Conservation (phyloP, 2,329 filamentous ascomycete genomes). For the Ploettnerulaceae sp. region DNA sequence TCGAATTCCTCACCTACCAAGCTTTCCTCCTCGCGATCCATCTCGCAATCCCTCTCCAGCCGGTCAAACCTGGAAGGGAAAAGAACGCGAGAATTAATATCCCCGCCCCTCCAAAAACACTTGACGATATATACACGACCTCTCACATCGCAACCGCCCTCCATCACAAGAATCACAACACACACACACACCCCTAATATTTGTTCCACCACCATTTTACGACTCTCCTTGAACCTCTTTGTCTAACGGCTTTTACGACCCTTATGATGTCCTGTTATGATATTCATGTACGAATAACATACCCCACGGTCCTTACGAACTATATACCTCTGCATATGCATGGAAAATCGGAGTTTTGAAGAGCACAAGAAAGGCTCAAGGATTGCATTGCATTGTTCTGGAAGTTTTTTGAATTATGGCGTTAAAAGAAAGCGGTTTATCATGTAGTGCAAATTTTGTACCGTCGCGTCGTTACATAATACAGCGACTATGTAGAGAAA, state of each 20-base stretch:
- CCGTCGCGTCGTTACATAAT: slow-evolving; percentile 5
- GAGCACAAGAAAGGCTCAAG: background rate
- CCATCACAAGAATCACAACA: too few species aligned
- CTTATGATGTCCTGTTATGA: slow-evolving; percentile 29
- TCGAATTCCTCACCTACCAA: slow-evolving; percentile 24
- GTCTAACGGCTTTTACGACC: slow-evolving; percentile 26
- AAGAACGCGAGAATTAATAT: slow-evolving; percentile 31
- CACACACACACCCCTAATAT: too few species aligned
- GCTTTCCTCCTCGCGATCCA: slow-evolving; percentile 26
- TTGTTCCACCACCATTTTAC: slow-evolving; percentile 20
- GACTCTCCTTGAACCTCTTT: slow-evolving; percentile 26
- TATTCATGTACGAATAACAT: slow-evolving; percentile 33
- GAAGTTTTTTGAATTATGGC: slow-evolving; percentile 3
- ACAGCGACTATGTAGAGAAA: slow-evolving; percentile 2
- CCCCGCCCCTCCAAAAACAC: slow-evolving; percentile 7
- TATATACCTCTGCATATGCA: slow-evolving; percentile 28
- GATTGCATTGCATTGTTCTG: slow-evolving; percentile 5
- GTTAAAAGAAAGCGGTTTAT: slow-evolving; percentile 13
- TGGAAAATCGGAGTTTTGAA: slow-evolving; percentile 26
- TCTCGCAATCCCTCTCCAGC: slow-evolving; percentile 26
- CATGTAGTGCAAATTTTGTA: slow-evolving; percentile 13
- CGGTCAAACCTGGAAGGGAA: slow-evolving; percentile 29
- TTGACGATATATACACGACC: slow-evolving; percentile 20
- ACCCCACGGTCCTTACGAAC: slow-evolving; percentile 29
- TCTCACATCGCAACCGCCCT: too few species aligned